A percentile compares a stretch with the other conserved stretches of the same genome.
These are phyloP conservation scores for Elsinoe australis DNA, from an alignment of 2,329 filamentous ascomycete species.

Conservation along the genomic window DNA sequence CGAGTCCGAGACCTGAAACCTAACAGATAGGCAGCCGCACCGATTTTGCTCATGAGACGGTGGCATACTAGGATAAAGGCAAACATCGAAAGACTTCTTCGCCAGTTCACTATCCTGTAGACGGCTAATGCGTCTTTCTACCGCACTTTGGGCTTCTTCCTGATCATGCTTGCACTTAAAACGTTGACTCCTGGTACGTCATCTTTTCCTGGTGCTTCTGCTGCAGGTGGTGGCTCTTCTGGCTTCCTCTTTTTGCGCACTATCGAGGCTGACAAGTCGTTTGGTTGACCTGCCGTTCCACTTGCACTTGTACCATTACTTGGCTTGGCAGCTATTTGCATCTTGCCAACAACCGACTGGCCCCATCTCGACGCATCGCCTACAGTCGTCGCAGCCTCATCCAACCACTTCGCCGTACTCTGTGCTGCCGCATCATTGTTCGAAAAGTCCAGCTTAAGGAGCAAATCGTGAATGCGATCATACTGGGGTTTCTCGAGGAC, in stretches of 20 bases:
- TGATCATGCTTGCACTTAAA: conserved; percentile 43
- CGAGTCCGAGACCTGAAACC: too few relatives aligned
- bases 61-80: too few relatives aligned
- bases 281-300: conserved; percentile 19
- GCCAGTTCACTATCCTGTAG: too few relatives aligned
- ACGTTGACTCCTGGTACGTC: conserved; percentile 38
- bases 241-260: conserved; percentile 46
- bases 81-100: too few relatives aligned
- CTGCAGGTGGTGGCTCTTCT: conserved; percentile 20
- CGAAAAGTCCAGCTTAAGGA: conserved; percentile 67
- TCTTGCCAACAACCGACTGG: conserved; percentile 18
- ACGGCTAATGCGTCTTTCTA: too few relatives aligned
- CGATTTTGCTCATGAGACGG: too few relatives aligned
- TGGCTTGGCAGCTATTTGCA: not conserved
- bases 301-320: not conserved
- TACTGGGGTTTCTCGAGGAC: conserved; percentile 59
- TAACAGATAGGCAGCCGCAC: too few relatives aligned
- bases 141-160: conserved; percentile 49
- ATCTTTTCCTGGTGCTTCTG: not conserved
- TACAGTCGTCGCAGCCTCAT: conserved; percentile 47
- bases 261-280: conserved; percentile 32
- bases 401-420: conserved; percentile 63
- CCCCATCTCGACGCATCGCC: conserved; percentile 19
- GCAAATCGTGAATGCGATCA: conserved; percentile 58
- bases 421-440: conserved; percentile 53